Evolutionary conservation across 108 stramenopile species (phyloP), one percentile per base, ranked within the genome.

Genomic region (Cyclotella choctawhatcheeana): DNA sequence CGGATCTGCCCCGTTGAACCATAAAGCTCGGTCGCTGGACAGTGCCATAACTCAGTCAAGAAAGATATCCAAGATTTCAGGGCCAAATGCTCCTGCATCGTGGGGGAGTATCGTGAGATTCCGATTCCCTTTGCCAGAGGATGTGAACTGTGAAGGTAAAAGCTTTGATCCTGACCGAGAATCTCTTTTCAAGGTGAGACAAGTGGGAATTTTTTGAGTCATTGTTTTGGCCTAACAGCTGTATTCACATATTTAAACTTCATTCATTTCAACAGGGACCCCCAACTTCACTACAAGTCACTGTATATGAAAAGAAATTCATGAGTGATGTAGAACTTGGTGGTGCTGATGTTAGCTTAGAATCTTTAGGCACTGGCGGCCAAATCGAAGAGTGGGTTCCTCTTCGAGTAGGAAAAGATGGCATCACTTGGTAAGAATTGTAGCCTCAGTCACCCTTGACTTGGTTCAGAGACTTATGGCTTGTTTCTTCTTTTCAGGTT

Each of bases 321-420:
- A 87, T 96, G 88, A 88, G 86, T 48, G 91, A 92, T 73, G 51
- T 79, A 33, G 77, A 75, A 25, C 74, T 95, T 12, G 94, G 94
- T 17, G 78, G 85, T 31, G 94, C 94, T 5, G 94, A 95, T 67
- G 76, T 95, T 17, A 82, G 79, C 44, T 74, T 91, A 16, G 89
- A 95, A 55, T 90, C 87, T 25, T 64, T 93, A 25, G 65, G 81
- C 45, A 80, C 84, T 20, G 91, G 88, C 32, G 91, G 93, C 3
- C 93, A 94, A 69, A 72, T 94, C 2, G 93, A 94, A 70, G 93
- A 94, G 67, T 94, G 93, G 93, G 91, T 94, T 35, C 93, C 93
- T 13, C 82, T 94, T 14, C 81, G 85, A 66, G 84, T 86, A 13
- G 85, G 81, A 50, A 90, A 86, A 47, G 79, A 74, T 74, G 88